Evolutionary conservation across 306 rosid genomes (phyloP).

Genomic region (Senna tora): DNA sequence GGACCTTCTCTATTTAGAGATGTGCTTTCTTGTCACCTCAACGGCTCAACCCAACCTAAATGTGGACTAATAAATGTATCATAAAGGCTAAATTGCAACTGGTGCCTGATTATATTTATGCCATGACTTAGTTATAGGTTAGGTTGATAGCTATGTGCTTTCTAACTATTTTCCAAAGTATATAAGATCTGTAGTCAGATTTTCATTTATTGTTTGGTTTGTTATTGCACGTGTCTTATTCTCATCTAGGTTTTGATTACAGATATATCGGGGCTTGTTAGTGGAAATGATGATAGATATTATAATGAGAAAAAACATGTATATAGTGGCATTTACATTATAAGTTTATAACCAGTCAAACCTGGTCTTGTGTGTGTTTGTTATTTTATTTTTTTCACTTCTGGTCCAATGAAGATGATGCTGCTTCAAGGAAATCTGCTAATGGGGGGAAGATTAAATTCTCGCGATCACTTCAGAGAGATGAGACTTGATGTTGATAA

Average conservation of each 20-base stretch:
- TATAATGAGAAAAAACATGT: neutral
- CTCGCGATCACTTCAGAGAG: conserved; percentile 72
- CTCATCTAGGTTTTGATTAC: neutral
- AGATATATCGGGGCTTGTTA: neutral
- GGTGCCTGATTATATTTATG: neutral
- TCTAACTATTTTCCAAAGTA: neutral
- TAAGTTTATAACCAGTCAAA: neutral
- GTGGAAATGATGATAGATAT: conserved; percentile 5
- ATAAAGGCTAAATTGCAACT: neutral
- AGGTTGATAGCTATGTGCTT: neutral
- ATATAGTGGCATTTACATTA: neutral
- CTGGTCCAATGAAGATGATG: conserved; percentile 63
- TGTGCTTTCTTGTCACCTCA: too few species aligned
- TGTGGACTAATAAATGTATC: neutral
- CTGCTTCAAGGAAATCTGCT: conserved; percentile 70
- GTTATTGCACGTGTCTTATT: neutral
- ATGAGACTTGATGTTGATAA: conserved; percentile 92
- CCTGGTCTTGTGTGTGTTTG: neutral
- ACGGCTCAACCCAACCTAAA: too few species aligned
- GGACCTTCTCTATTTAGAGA: too few species aligned
- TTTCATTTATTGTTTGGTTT: neutral
- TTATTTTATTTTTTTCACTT: neutral
- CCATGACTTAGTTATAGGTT: neutral
- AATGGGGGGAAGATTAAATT: conserved; percentile 72
- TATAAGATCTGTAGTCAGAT: neutral